These are phyloP conservation scores for Batrachochytrium dendrobatidis DNA, from an alignment of 371 early-diverging fungal species.

Conservation along the genomic window DNA sequence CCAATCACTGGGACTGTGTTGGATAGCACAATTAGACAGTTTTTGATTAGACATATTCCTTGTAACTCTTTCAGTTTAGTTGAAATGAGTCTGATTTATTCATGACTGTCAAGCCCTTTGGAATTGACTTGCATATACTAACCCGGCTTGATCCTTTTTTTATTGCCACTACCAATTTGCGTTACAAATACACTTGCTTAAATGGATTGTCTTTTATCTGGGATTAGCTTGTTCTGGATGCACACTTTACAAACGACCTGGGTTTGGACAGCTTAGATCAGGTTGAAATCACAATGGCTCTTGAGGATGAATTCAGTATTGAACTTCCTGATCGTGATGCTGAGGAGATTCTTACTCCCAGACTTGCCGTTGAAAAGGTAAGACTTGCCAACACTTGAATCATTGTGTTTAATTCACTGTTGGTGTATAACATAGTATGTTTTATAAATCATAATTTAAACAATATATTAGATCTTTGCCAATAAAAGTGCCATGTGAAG, in stretches of 20 bases:
- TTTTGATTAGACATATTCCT: no score
- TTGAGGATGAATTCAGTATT: slow-evolving; percentile 97
- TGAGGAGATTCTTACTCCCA: slow-evolving; percentile 84
- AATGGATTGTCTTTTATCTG: neutral
- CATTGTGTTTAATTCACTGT: no score
- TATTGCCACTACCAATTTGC: neutral
- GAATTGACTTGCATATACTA: no score
- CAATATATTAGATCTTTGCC: slow-evolving; percentile 16
- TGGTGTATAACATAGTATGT: no score
- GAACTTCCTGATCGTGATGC: slow-evolving; percentile 97
- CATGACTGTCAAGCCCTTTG: no score
- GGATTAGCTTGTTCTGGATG: slow-evolving; percentile 71
- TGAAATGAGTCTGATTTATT: no score
- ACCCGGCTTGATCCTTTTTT: neutral
- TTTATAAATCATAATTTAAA: neutral
- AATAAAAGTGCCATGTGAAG: slow-evolving; percentile 31
- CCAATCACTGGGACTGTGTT: no score
- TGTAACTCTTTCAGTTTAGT: no score
- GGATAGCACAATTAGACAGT: no score
- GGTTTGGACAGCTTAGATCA: slow-evolving; percentile 93
- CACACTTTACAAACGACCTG: slow-evolving; percentile 89
- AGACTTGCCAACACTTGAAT: neutral
- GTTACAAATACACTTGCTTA: neutral
- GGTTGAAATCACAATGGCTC: slow-evolving; percentile 97
- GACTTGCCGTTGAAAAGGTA: slow-evolving; percentile 76